These are phyloP conservation scores for Articulospora tetracladia DNA, from an alignment of 495 filamentous ascomycete species.

Conservation along the genomic window DNA sequence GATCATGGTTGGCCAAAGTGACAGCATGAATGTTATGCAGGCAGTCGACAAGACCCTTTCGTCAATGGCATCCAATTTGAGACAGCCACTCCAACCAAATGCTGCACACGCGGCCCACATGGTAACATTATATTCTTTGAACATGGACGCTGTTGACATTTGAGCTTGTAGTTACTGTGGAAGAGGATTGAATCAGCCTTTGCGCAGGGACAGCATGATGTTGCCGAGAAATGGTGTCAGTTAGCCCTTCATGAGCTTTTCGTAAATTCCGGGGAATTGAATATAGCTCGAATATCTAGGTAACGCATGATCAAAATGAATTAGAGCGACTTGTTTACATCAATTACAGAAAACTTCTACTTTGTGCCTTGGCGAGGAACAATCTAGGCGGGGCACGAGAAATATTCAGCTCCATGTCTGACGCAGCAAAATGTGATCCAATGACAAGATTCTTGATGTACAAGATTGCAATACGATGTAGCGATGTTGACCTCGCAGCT, in stretches of 20 bases:
- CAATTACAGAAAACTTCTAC: conserved; percentile 60
- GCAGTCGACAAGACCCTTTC: conserved; percentile 37
- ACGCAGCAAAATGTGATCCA: conserved; percentile 49
- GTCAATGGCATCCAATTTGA: conserved; percentile 30
- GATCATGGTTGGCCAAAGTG: conserved; percentile 41
- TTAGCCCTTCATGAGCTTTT: conserved; percentile 66
- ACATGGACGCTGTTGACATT: neutral
- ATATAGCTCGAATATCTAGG: conserved; percentile 66
- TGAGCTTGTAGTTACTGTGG: conserved; percentile 63
- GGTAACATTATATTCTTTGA: conserved; percentile 38
- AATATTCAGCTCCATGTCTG: conserved; percentile 57
- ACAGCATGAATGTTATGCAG: conserved; percentile 27
- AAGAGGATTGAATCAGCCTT: conserved; percentile 62
- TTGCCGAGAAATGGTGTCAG: conserved; percentile 66
- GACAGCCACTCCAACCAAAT: conserved; percentile 41
- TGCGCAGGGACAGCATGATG: conserved; percentile 44
- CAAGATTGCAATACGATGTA: conserved; percentile 62
- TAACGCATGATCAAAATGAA: conserved; percentile 27
- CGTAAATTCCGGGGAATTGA: conserved; percentile 55
- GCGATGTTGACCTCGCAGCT: conserved; percentile 53
- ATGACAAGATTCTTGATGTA: conserved; percentile 70
- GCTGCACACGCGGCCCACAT: conserved; percentile 69
- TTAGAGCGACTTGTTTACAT: conserved; percentile 9
- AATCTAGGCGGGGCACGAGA: conserved; percentile 48
- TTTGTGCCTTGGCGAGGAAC: conserved; percentile 57